A percentile compares a stretch with the other conserved stretches of the same genome.
Evolutionary conservation across 305 asterid species (phyloP).

Genomic region (Vinca major): DNA sequence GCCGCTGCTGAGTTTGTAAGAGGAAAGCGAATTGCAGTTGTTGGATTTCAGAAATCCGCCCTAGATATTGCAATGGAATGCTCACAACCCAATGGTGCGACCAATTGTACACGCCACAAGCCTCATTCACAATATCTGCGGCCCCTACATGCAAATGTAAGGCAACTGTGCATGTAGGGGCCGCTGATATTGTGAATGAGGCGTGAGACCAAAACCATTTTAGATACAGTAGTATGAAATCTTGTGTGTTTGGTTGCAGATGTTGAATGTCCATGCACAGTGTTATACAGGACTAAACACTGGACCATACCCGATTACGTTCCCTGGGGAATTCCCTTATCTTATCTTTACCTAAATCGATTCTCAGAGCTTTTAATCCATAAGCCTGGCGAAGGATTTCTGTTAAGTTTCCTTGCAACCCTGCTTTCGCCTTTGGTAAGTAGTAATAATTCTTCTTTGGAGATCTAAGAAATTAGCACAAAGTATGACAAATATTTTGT

Average conservation of each 20-base stretch:
- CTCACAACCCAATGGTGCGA: conserved; percentile 29
- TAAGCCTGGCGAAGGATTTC: too few relatives aligned
- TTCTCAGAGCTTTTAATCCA: too few relatives aligned
- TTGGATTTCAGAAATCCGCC: conserved; percentile 41
- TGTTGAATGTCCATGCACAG: conserved; percentile 33
- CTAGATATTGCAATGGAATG: conserved; percentile 38
- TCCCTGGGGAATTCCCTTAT: conserved; percentile 1
- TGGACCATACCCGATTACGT: conserved; percentile 42
- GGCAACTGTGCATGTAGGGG: too few relatives aligned
- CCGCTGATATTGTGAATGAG: too few relatives aligned
- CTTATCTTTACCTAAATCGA: too few relatives aligned
- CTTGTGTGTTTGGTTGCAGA: conserved; percentile 19
- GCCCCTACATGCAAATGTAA: too few relatives aligned
- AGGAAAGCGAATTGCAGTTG: conserved; percentile 34
- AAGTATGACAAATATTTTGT: too few relatives aligned
- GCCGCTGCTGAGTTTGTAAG: conserved; percentile 23
- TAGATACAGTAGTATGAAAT: too few relatives aligned
- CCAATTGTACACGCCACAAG: too few relatives aligned
- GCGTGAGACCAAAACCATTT: too few relatives aligned
- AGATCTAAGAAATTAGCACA: too few relatives aligned
- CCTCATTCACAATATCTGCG: too few relatives aligned
- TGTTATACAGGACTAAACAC: conserved; percentile 32
- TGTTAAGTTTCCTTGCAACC: conserved; percentile 28
- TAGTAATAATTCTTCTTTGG: neutral
- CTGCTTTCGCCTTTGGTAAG: conserved; percentile 37